phyloP scores from a whole-genome alignment of 2,329 filamentous ascomycete species.

The Penicillium frequentans region DNA sequence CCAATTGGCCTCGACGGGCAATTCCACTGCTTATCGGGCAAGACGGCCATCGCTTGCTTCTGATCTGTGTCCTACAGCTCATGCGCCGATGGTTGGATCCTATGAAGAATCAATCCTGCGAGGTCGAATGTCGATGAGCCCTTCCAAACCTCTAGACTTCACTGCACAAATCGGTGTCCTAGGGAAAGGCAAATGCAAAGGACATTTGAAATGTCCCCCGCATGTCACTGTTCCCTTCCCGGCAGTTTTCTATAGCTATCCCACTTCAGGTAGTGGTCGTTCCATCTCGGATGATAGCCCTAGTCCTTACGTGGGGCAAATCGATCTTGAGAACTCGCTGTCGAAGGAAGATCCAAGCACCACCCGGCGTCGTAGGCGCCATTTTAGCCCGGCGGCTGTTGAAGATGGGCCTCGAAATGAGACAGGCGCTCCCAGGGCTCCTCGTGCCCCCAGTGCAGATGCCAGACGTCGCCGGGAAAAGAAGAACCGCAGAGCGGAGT shows the following conservation, averaged over 20 bases:
- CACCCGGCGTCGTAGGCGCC: slow-evolving; percentile 41
- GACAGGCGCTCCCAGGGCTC: slow-evolving; percentile 4
- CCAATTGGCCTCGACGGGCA: slow-evolving; percentile 49
- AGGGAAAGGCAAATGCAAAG: slow-evolving; percentile 83
- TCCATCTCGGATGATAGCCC: slow-evolving; percentile 77
- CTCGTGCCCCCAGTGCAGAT: slow-evolving; percentile 25
- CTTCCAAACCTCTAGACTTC: slow-evolving; percentile 89
- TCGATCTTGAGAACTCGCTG: slow-evolving; percentile 84
- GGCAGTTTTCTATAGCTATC: slow-evolving; percentile 94
- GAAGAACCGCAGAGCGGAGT: slow-evolving; percentile 59
- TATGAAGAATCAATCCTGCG: slow-evolving; percentile 96
- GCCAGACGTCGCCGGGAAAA: slow-evolving; percentile 53
- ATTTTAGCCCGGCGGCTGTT: slow-evolving; percentile 29
- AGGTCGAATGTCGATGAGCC: slow-evolving; percentile 94
- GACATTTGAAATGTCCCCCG: slow-evolving; percentile 78
- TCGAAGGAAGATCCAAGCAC: slow-evolving; percentile 45
- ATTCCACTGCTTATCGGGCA: slow-evolving; percentile 40
- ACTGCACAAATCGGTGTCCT: slow-evolving; percentile 93
- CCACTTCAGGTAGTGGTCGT: slow-evolving; percentile 62
- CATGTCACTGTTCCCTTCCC: slow-evolving; percentile 91
- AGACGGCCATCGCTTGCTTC: slow-evolving; percentile 70
- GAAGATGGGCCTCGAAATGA: slow-evolving; percentile 15
- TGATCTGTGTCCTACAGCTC: slow-evolving; percentile 75
- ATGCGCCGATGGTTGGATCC: slow-evolving; percentile 94
- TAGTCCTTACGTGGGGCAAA: slow-evolving; percentile 91